Evolutionary conservation across 805 yeast genomes (phyloP), one percentile per base, ranked within the genome.

Genomic region (Kockiozyma suomiensis): DNA sequence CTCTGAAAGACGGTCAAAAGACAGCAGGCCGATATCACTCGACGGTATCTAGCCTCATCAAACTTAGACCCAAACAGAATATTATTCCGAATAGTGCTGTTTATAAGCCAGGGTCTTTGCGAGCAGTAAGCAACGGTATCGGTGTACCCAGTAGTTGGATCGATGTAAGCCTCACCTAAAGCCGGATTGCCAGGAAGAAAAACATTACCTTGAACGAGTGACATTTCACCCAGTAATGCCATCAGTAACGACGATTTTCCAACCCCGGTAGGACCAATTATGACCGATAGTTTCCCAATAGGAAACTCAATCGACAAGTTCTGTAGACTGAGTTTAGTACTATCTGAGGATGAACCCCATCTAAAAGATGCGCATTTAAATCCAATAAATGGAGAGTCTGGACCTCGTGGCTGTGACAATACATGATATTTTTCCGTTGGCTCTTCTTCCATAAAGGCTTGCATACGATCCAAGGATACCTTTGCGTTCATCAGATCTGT

Each of bases 61-160:
- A 93, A 93, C 68, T 97, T 85, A 1, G 80, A 81, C 8, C 89
- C 88, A 74, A 93, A 93, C n/a, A 85, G 70, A 70, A 93, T 91
- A 71, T 93, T 93, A 70, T 87, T 87, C 69, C 80, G 84, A 59
- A 93, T 85, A 3, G 97, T 87, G 62, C 87, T 97, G 72, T 93
- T 93, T 68, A 93, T 79, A 68, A 93, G 80, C 98, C 98, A 93
- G 5, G 98, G 96, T 58, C 90, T 85, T 76, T 93, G 65, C 13
- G 65, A 45, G 15, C 65, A 61, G 28, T 61, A 58, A n/a, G 65
- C 65, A 17, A 61, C 57, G n/a, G 96, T 88, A 61, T 92, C 96
- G 15, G 96, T 85, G 66, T 87, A 78, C 1, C 97, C 97, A 59
- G 94, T 86, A 28, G 72, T 76, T 15, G 87, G 83, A 70, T 90